phyloP scores from a whole-genome alignment of 202 grass and related monocot genomes.

The Digitaria exilis region DNA sequence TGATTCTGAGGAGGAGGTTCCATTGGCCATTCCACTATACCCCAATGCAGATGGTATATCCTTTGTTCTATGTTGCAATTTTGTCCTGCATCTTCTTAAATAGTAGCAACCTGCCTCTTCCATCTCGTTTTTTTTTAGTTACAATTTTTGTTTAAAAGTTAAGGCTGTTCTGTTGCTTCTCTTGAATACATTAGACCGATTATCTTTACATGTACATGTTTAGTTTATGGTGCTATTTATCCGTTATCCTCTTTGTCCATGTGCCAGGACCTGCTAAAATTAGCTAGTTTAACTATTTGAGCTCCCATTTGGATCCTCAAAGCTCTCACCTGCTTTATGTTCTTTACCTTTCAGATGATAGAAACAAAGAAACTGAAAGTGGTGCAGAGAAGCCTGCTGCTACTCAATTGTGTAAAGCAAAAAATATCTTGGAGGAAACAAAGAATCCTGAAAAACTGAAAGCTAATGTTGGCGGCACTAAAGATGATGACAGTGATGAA shows the following conservation, averaged over 20 bases:
- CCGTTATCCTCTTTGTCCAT: neutral
- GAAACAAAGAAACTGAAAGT: conserved; percentile 33
- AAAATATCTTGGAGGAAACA: conserved; percentile 49
- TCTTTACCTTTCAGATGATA: conserved; percentile 30
- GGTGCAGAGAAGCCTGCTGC: conserved; percentile 22
- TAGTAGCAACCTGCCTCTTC: no score
- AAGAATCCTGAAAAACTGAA: conserved; percentile 34
- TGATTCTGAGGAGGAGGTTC: conserved; percentile 43
- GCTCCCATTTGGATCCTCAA: neutral
- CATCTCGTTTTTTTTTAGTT: no score
- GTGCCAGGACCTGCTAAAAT: neutral
- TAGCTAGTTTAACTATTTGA: neutral
- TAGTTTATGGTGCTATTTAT: neutral
- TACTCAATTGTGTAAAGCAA: conserved; percentile 27
- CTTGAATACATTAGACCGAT: neutral
- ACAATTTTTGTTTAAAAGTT: conserved; percentile 3
- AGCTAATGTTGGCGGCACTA: conserved; percentile 29
- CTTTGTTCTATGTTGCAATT: neutral
- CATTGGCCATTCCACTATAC: conserved; percentile 35
- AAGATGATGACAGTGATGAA: conserved; percentile 22
- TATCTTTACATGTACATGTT: neutral
- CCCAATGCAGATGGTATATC: conserved; percentile 31
- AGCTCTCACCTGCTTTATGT: conserved; percentile 3
- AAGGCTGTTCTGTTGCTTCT: neutral
- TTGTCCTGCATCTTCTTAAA: no score